Conservation (phyloP, 768 basidiomycete genomes). For the Lactarius sanguifluus region DNA sequence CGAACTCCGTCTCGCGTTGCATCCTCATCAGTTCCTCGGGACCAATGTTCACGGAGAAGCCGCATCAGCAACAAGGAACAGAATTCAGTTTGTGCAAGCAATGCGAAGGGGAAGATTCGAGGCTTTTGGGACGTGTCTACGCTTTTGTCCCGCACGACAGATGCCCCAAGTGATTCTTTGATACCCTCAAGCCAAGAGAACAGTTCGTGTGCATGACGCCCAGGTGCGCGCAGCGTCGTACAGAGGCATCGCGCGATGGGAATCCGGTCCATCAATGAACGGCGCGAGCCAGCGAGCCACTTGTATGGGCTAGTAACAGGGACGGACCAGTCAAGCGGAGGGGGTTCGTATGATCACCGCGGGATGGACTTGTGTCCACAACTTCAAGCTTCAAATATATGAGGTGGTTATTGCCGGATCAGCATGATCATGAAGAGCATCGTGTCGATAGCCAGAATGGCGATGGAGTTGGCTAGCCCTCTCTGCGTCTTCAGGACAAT, state of each 20-base stretch:
- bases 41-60: neutral
- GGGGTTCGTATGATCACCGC: neutral
- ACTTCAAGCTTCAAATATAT: constrained; percentile 6
- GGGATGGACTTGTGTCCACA: constrained; percentile 9
- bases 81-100: neutral
- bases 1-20: neutral
- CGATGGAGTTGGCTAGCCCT: neutral
- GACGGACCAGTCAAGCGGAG: neutral
- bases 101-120: neutral
- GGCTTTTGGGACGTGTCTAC: neutral
- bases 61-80: neutral
- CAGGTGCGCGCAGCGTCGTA: constrained; percentile 14
- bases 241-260: constrained; percentile 3
- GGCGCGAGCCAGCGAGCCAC: constrained; percentile 22
- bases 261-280: constrained; percentile 18
- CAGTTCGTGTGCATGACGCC: constrained; percentile 6
- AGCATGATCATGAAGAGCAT: neutral
- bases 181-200: neutral
- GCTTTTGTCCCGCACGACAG: neutral
- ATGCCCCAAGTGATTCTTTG: neutral
- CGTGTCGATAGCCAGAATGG: neutral
- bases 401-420: constrained; percentile 6
- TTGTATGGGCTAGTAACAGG: neutral
- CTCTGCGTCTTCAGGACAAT: neutral
- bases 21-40: neutral